Conservation (phyloP, 1,284 basidiomycete species). For the Coriolopsis trogii region DNA sequence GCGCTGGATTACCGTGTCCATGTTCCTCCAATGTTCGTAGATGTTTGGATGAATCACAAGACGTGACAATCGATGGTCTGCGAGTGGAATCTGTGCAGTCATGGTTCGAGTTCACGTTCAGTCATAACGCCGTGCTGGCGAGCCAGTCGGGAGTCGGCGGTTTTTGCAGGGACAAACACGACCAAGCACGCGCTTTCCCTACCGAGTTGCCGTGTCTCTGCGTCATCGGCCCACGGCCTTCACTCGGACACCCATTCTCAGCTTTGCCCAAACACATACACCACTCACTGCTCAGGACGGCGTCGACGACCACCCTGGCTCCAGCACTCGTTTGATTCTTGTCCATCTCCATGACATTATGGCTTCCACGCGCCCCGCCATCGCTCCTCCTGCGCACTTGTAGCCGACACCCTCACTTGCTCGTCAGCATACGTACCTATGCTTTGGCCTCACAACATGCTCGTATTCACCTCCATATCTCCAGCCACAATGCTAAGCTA, state of each 20-base stretch:
- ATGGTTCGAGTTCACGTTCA: conserved; percentile 4
- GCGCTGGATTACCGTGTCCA: too few species aligned
- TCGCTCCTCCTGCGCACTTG: conserved; percentile 45
- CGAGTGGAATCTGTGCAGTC: too few species aligned
- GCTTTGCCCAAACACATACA: background rate
- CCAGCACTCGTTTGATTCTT: conserved; percentile 1
- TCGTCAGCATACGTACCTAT: conserved; percentile 19
- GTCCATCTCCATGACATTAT: conserved; percentile 35
- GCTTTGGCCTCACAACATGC: conserved; percentile 16
- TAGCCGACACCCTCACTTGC: conserved; percentile 32
- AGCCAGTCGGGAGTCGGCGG: background rate
- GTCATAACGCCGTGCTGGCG: background rate
- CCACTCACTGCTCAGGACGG: conserved; percentile 3
- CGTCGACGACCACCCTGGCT: conserved; percentile 6
- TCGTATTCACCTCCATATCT: conserved; percentile 12
- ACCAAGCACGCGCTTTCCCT: background rate
- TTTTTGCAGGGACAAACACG: background rate
- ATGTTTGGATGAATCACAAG: too few species aligned
- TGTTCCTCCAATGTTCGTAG: too few species aligned
- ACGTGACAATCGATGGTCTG: too few species aligned
- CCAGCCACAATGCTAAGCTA: background rate
- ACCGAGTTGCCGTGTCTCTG: conserved; percentile 3
- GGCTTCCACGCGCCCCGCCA: conserved; percentile 41
- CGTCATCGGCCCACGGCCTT: conserved; percentile 24
- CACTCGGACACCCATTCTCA: background rate